Evolutionary conservation across 2,329 filamentous ascomycete species (phyloP).

Genomic region (Colletotrichum sp.): DNA sequence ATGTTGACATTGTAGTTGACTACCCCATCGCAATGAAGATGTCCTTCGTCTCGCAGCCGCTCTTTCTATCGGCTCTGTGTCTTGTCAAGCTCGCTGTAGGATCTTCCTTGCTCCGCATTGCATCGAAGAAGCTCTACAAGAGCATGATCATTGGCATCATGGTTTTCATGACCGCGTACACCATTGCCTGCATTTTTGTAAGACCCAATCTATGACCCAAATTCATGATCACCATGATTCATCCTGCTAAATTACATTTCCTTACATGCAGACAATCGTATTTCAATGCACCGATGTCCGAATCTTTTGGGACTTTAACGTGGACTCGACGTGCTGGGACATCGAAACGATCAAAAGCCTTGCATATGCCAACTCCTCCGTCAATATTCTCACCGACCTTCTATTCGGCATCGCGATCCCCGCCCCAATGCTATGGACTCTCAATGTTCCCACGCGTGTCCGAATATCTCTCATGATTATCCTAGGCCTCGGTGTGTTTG

Average conservation of each 20-base stretch:
- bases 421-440: constrained; percentile 40
- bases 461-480: constrained; percentile 44
- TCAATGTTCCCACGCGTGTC: constrained; percentile 46
- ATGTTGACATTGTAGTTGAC: constrained; percentile 38
- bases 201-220: neutral
- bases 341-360: constrained; percentile 41
- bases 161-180: constrained; percentile 37
- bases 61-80: constrained; percentile 46
- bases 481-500: constrained; percentile 49
- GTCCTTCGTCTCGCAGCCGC: constrained; percentile 47
- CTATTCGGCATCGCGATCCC: constrained; percentile 44
- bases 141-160: constrained; percentile 41
- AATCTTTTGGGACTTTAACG: constrained; percentile 46
- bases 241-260: neutral
- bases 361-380: constrained; percentile 43
- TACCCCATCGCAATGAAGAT: constrained; percentile 42
- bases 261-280: constrained; percentile 41
- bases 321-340: constrained; percentile 46
- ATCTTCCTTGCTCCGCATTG: constrained; percentile 44
- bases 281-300: constrained; percentile 53
- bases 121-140: constrained; percentile 38
- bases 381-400: constrained; percentile 41
- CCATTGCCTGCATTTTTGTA: constrained; percentile 40
- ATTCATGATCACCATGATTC: neutral
- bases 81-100: constrained; percentile 48